phyloP scores from a whole-genome alignment of 1,284 basidiomycete species.

The Neonothopanus nambi region DNA sequence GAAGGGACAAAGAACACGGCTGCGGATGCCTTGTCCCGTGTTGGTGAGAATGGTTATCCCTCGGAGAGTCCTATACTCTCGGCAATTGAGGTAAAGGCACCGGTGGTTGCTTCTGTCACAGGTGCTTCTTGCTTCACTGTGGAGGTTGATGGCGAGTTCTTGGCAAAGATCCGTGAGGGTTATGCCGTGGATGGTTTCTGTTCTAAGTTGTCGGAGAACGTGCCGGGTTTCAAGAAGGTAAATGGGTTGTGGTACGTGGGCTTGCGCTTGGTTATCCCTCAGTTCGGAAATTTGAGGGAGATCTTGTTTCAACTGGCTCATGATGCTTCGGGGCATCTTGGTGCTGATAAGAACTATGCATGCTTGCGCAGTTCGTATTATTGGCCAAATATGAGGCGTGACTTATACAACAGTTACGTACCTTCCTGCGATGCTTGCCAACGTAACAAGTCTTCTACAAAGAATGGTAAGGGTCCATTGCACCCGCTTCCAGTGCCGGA shows the following conservation, averaged over 20 bases:
- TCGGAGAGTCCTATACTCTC: too few species aligned
- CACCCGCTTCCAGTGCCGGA: constrained; percentile 34
- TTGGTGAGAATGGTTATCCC: too few species aligned
- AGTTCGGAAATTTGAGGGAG: constrained; percentile 15
- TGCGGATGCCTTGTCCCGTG: constrained; percentile 22
- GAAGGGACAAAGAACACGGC: constrained; percentile 22
- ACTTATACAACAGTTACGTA: constrained; percentile 30
- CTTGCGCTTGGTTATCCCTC: constrained; percentile 25
- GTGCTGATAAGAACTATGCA: constrained; percentile 22
- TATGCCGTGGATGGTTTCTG: constrained; percentile 20
- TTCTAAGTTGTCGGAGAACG: neutral
- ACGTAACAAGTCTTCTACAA: constrained; percentile 27
- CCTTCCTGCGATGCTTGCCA: constrained; percentile 36
- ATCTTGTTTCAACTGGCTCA: constrained; percentile 22
- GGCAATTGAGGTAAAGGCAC: neutral
- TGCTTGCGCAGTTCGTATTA: constrained; percentile 27
- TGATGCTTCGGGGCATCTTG: constrained; percentile 23
- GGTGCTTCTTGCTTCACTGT: neutral
- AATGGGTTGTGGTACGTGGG: constrained; percentile 27
- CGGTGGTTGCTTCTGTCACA: constrained; percentile 20
- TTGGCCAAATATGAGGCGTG: constrained; percentile 36
- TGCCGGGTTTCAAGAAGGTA: neutral
- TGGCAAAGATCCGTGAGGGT: neutral
- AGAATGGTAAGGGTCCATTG: constrained; percentile 23
- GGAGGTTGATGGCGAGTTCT: neutral